Conservation (phyloP, 345 rosid species). For the Eucalyptus polybractea region DNA sequence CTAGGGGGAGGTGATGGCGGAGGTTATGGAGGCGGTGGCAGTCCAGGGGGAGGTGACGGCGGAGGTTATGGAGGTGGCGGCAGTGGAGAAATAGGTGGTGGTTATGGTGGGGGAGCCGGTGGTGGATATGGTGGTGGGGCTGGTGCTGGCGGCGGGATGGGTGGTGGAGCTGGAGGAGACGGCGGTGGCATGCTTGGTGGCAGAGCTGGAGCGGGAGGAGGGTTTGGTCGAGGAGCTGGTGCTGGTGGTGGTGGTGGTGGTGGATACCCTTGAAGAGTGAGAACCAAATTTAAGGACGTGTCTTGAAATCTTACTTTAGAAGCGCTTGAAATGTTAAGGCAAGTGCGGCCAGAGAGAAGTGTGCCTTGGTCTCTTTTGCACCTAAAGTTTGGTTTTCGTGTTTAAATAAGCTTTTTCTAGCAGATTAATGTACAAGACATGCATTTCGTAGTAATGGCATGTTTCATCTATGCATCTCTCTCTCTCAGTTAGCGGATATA, state of each 20-base stretch:
- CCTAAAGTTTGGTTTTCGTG: not conserved
- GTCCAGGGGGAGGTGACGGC: not conserved
- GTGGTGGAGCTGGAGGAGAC: not conserved
- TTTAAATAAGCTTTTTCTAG: not conserved
- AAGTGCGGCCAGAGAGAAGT: not conserved
- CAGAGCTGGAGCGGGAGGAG: conserved; percentile 18
- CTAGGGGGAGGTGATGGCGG: conserved; percentile 4
- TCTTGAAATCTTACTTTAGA: not conserved
- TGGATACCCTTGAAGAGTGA: conserved; percentile 4
- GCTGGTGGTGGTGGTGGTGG: conserved; percentile 15
- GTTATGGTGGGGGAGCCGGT: conserved; percentile 14
- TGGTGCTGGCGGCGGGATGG: not conserved
- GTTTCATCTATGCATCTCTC: not conserved
- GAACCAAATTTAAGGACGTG: not conserved
- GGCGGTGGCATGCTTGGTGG: not conserved
- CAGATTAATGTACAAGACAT: not conserved
- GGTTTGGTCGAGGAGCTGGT: conserved; percentile 11
- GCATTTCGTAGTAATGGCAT: not conserved
- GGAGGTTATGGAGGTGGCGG: conserved; percentile 22
- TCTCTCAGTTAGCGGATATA: not conserved
- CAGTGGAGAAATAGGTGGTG: conserved; percentile 6
- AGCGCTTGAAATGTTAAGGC: not conserved
- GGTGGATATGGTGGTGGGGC: not conserved
- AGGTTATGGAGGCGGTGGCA: conserved; percentile 12
- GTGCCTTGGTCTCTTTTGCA: not conserved